These are phyloP conservation scores for Orbilia oligospora DNA, from an alignment of 2,329 filamentous ascomycete genomes.

Conservation along the genomic window DNA sequence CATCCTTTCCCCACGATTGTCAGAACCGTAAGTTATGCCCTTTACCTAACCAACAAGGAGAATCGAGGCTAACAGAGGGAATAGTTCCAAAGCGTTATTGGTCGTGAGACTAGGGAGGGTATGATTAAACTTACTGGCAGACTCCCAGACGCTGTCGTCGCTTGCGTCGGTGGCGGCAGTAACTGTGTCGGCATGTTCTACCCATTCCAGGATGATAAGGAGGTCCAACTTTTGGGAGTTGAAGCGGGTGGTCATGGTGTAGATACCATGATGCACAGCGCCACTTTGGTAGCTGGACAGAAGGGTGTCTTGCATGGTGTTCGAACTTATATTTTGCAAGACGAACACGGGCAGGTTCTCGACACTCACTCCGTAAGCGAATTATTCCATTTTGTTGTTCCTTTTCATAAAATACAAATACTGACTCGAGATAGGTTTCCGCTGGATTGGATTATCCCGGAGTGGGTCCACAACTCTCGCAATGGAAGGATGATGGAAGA, in stretches of 20 bases:
- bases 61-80: conserved; percentile 15
- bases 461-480: conserved; percentile 90
- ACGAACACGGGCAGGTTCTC: conserved; percentile 90
- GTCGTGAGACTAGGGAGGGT: conserved; percentile 92
- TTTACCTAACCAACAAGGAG: not conserved
- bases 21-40: conserved; percentile 72
- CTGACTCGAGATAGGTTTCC: conserved; percentile 72
- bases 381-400: not conserved
- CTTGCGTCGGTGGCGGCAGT: conserved; percentile 94
- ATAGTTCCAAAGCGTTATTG: conserved; percentile 92
- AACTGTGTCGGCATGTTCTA: conserved; percentile 99
- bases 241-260: conserved; percentile 95
- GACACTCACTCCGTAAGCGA: conserved; percentile 85
- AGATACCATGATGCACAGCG: conserved; percentile 86
- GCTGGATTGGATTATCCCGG: conserved; percentile 97
- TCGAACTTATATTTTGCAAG: conserved; percentile 93
- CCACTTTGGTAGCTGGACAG: conserved; percentile 85
- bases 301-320: conserved; percentile 97
- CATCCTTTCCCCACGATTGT: conserved; percentile 99
- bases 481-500: conserved; percentile 91
- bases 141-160: conserved; percentile 94
- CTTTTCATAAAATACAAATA: not conserved
- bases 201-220: conserved; percentile 87
- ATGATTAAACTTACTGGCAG: conserved; percentile 87
- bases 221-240: conserved; percentile 90